Evolutionary conservation across 257 asterid genomes (phyloP), one percentile per base, ranked within the genome.

Genomic region (Nicotiana obtusifolia): DNA sequence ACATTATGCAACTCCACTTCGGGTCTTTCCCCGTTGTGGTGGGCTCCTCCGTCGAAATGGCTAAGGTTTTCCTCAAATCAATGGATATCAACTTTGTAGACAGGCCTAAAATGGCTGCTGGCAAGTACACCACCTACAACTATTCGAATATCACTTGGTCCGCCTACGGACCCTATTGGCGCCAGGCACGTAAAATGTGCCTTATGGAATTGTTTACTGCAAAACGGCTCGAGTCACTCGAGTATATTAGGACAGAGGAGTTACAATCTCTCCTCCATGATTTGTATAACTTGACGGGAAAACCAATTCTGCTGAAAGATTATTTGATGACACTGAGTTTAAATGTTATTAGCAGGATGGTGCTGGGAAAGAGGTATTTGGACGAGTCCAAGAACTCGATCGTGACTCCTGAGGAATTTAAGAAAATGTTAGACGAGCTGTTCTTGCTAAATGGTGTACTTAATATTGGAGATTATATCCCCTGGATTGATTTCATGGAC

Each of bases 131-230:
- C 11, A 84, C 89, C 5, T 88, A 86, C 6, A 88, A 88, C 37
- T 88, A 86, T 69, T 88, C 88, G 41, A 85, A 88, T 37, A 86
- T 88, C 33, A 86, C 89, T 0, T 88, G 91, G 91, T 88, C 91
- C 5, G 87, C 89, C 0, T 88, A 88, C 66, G 91, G 91, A 3
- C 81, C 89, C 0, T 88, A 86, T 37, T 88, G 91, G 91, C 85
- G 91, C 0, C 91, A 88, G 73, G 91, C 91, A 7, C 84, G 91
- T 5, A 83, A 64, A 20, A 86, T 86, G 87, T 88, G 88, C 22
- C 33, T 83, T 0, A 81, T 62, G 82, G 91, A 88, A 20, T n/a
- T 88, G 2, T 88, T 88, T 17, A 88, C 89, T 79, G 76, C 82
- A 0, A 85, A 78, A 52, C 33, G 91, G 19, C 86, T 88, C 1